These are phyloP conservation scores for Paecilomyces sp. DNA, from an alignment of 2,329 filamentous ascomycete genomes.

Conservation along the genomic window DNA sequence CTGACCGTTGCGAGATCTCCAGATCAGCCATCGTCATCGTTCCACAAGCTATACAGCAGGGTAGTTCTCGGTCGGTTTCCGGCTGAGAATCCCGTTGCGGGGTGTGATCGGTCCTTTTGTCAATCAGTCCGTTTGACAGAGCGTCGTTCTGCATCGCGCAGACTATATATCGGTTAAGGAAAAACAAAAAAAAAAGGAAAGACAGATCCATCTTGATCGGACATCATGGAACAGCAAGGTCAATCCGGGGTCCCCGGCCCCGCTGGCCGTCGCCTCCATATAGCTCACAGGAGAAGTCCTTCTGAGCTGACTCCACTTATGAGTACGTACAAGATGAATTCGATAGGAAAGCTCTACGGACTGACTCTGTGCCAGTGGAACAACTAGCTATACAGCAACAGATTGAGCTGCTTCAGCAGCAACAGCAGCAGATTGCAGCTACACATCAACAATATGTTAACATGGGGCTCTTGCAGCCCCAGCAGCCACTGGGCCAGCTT, in stretches of 20 bases:
- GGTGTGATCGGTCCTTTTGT: constrained; percentile 17
- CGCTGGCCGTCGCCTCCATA: constrained; percentile 84
- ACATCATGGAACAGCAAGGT: constrained; percentile 60
- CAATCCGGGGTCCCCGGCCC: constrained; percentile 56
- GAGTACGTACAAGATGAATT: constrained; percentile 60
- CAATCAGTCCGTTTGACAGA: constrained; percentile 15
- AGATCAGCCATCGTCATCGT: constrained; percentile 9
- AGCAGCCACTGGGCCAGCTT: constrained; percentile 68
- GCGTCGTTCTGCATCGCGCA: background rate
- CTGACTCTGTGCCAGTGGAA: constrained; percentile 60
- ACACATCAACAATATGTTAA: constrained; percentile 97
- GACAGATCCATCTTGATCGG: constrained; percentile 11
- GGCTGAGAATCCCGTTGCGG: constrained; percentile 16
- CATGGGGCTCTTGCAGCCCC: constrained; percentile 87
- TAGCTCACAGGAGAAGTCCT: constrained; percentile 92
- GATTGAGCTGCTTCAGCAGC: constrained; percentile 93
- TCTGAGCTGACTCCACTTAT: constrained; percentile 96
- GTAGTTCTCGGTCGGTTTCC: constrained; percentile 17
- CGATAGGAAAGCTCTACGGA: background rate
- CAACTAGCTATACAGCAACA: constrained; percentile 97
- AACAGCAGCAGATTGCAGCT: constrained; percentile 94
- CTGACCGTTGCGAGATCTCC: constrained; percentile 15
- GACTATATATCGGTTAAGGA: background rate
- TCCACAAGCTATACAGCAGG: background rate
- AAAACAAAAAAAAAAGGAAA: background rate